Evolutionary conservation across 306 rosid genomes (phyloP).

Genomic region (Dryas alaskensis): DNA sequence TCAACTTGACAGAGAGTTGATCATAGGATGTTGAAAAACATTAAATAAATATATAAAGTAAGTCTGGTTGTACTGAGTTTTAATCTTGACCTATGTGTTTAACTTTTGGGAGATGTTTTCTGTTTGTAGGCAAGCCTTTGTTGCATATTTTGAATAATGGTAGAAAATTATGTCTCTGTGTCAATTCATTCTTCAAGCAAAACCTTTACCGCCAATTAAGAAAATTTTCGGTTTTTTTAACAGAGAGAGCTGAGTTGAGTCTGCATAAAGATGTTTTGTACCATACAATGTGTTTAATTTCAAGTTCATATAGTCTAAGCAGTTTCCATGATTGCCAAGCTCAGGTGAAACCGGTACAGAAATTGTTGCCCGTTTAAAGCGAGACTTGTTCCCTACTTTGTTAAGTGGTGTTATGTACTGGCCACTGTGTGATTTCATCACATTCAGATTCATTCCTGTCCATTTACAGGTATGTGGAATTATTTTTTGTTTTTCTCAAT

Average conservation of each 20-base stretch:
- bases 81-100: not conserved
- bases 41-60: no score
- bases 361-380: conserved; percentile 64
- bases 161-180: not conserved
- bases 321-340: conserved; percentile 23
- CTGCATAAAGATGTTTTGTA: not conserved
- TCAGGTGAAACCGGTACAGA: conserved; percentile 73
- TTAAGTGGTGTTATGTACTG: conserved; percentile 77
- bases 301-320: not conserved
- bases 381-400: conserved; percentile 77
- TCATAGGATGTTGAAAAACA: not conserved
- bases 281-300: not conserved
- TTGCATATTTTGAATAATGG: not conserved
- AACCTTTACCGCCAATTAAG: not conserved
- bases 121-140: not conserved
- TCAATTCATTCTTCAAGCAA: not conserved
- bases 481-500: conserved; percentile 6
- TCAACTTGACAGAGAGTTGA: not conserved
- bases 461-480: conserved; percentile 75
- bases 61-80: not conserved
- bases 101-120: not conserved
- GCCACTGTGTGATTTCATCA: conserved; percentile 89
- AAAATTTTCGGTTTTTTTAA: not conserved
- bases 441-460: conserved; percentile 81
- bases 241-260: not conserved